These are phyloP conservation scores for Penicillium atrosanguineum DNA, from an alignment of 495 filamentous ascomycete species.

Conservation along the genomic window DNA sequence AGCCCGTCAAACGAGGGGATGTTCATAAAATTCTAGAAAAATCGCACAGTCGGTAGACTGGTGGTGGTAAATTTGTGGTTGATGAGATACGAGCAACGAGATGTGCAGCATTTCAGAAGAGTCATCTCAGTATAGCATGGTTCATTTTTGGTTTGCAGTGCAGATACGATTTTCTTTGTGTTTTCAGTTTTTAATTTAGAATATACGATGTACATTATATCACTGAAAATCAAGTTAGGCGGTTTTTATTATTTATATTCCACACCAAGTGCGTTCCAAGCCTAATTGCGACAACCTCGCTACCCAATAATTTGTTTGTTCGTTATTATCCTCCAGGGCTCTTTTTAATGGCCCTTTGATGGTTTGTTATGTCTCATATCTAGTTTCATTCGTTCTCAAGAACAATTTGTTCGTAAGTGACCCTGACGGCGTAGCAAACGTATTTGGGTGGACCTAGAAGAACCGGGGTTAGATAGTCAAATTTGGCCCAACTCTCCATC, in stretches of 20 bases:
- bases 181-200: background rate
- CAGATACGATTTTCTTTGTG: background rate
- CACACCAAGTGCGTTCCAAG: too few species aligned
- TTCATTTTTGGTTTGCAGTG: background rate
- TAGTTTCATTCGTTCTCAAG: too few species aligned
- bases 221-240: background rate
- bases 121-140: background rate
- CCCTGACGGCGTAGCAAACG: too few species aligned
- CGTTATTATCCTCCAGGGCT: too few species aligned
- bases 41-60: background rate
- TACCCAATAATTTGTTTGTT: too few species aligned
- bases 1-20: constrained; percentile 31
- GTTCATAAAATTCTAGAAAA: constrained; percentile 16
- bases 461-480: background rate
- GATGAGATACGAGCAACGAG: background rate
- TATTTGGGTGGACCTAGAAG: too few species aligned
- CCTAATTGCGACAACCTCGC: too few species aligned
- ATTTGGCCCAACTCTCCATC: background rate
- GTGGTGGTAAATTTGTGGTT: background rate
- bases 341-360: too few species aligned
- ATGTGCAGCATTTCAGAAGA: background rate
- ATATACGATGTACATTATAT: background rate
- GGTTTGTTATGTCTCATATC: too few species aligned
- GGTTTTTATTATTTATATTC: too few species aligned
- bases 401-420: too few species aligned